A percentile compares a stretch with the other conserved stretches of the same genome.
Conservation (phyloP, 2,329 filamentous ascomycete genomes). For the Aspergillus fischeri region DNA sequence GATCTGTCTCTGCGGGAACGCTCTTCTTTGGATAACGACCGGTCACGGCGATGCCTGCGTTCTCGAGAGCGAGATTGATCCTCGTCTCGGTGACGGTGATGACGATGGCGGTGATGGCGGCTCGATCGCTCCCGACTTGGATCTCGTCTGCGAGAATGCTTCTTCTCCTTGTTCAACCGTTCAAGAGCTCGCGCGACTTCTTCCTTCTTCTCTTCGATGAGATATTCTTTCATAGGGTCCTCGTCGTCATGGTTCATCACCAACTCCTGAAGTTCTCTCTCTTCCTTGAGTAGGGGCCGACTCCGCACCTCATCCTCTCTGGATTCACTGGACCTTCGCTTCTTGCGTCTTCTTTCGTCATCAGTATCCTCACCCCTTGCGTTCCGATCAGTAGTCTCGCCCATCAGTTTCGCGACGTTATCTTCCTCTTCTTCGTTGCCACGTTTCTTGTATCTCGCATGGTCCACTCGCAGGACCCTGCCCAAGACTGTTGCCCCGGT, state of each 20-base stretch:
- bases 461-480: conserved; percentile 79
- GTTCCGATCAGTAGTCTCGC: conserved; percentile 39
- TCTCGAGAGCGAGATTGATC: conserved; percentile 31
- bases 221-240: conserved; percentile 91
- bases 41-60: conserved; percentile 25
- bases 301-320: conserved; percentile 43
- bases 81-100: conserved; percentile 39
- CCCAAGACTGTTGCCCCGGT: conserved; percentile 81
- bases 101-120: conserved; percentile 44
- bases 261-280: conserved; percentile 71
- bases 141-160: conserved; percentile 27
- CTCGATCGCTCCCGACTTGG: conserved; percentile 37
- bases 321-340: conserved; percentile 38
- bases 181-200: conserved; percentile 70
- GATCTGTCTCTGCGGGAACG: conserved; percentile 22
- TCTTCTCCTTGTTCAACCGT: conserved; percentile 51
- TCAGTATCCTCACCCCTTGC: conserved; percentile 34
- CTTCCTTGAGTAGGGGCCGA: conserved; percentile 71
- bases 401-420: conserved; percentile 47
- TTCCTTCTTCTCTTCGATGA: conserved; percentile 87
- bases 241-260: conserved; percentile 84
- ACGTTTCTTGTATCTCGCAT: conserved; percentile 82
- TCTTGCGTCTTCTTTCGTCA: conserved; percentile 33
- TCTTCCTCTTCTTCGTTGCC: conserved; percentile 61
- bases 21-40: conserved; percentile 23